Percentiles rank a stretch among this genome's conserved stretches.
Conservation (phyloP, 805 yeast genomes). For the Myxozyma neotropica region DNA sequence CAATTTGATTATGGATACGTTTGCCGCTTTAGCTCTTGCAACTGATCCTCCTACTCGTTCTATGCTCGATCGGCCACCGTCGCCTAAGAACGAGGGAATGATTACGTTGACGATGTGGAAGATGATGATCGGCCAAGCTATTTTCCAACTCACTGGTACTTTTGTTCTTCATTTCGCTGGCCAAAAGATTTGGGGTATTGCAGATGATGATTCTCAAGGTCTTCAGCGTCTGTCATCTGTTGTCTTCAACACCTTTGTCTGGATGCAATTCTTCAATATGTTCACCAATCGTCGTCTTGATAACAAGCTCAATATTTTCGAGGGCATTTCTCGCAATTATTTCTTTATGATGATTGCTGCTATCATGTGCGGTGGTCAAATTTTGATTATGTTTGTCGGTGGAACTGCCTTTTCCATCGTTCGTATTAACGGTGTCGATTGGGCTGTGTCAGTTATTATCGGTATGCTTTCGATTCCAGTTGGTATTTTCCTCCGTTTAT, state of each 20-base stretch:
- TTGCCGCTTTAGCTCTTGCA: constrained; percentile 96
- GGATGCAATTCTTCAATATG: constrained; percentile 95
- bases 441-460: constrained; percentile 85
- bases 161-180: constrained; percentile 84
- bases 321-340: constrained; percentile 77
- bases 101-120: constrained; percentile 96
- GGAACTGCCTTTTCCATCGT: constrained; percentile 90
- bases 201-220: constrained; percentile 47
- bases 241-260: constrained; percentile 94
- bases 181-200: constrained; percentile 51
- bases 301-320: constrained; percentile 78
- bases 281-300: constrained; percentile 89
- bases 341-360: constrained; percentile 73
- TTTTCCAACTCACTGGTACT: constrained; percentile 76
- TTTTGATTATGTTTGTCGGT: constrained; percentile 92
- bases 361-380: constrained; percentile 81
- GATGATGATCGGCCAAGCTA: constrained; percentile 89
- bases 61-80: constrained; percentile 78
- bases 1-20: constrained; percentile 95
- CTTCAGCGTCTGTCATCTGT: constrained; percentile 69
- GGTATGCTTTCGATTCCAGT: constrained; percentile 81
- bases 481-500: constrained; percentile 71
- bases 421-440: constrained; percentile 78
- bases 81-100: constrained; percentile 74
- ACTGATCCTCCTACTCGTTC: constrained; percentile 93